phyloP scores from a whole-genome alignment of 768 basidiomycete genomes.

The Lactarius quietus region DNA sequence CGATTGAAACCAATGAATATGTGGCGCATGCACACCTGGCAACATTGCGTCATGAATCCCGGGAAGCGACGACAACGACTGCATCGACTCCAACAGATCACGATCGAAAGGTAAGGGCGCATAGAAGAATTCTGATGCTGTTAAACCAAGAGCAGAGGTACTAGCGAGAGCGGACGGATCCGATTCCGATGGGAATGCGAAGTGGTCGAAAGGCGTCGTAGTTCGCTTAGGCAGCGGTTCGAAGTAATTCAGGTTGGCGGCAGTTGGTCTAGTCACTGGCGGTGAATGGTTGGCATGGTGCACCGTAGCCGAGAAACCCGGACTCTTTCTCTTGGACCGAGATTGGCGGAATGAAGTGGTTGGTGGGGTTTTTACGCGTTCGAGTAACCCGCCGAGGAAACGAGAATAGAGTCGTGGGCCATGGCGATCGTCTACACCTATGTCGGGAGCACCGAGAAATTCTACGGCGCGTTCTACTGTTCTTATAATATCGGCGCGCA shows the following conservation, averaged over 20 bases:
- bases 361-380: slow-evolving; percentile 18
- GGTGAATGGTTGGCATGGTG: background rate
- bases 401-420: slow-evolving; percentile 34
- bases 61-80: slow-evolving; percentile 15
- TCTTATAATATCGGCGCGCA: slow-evolving; percentile 29
- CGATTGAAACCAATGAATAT: background rate
- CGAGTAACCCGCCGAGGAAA: slow-evolving; percentile 32
- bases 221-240: slow-evolving; percentile 21
- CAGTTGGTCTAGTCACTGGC: background rate
- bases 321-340: slow-evolving; percentile 4
- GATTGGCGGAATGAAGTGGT: background rate
- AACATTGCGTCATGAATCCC: slow-evolving; percentile 16
- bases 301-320: background rate
- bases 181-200: slow-evolving; percentile 7
- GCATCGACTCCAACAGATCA: slow-evolving; percentile 26
- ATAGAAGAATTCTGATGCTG: slow-evolving; percentile 24
- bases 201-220: slow-evolving; percentile 25
- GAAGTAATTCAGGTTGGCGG: slow-evolving; percentile 6
- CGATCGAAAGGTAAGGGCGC: slow-evolving; percentile 24
- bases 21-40: slow-evolving; percentile 19
- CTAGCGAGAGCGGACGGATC: background rate
- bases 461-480: slow-evolving; percentile 29
- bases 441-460: slow-evolving; percentile 30
- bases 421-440: slow-evolving; percentile 35
- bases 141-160: slow-evolving; percentile 16